Conservation (phyloP, 768 basidiomycete species). For the Panaeolus cyanescens region DNA sequence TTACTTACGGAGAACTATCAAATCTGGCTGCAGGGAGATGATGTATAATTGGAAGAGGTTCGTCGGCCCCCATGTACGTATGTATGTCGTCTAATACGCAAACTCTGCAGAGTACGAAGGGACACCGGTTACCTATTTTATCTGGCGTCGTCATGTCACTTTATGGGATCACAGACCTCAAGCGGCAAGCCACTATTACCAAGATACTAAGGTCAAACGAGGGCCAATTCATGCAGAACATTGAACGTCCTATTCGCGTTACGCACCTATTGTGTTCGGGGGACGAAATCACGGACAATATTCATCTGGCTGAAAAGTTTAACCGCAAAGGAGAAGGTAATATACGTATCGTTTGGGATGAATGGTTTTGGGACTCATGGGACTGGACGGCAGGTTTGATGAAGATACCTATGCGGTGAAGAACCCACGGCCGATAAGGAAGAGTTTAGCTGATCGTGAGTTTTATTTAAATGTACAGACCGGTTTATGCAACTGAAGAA, state of each 20-base stretch:
- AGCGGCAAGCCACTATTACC: slow-evolving; percentile 63
- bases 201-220: slow-evolving; percentile 57
- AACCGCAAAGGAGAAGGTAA: slow-evolving; percentile 68
- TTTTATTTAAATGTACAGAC: neutral
- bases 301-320: slow-evolving; percentile 77
- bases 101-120: slow-evolving; percentile 51
- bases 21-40: slow-evolving; percentile 79
- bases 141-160: slow-evolving; percentile 67
- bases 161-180: slow-evolving; percentile 72
- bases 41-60: slow-evolving; percentile 69
- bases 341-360: slow-evolving; percentile 87
- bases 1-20: slow-evolving; percentile 68
- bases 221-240: slow-evolving; percentile 71
- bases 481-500: neutral
- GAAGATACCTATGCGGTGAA: slow-evolving; percentile 61
- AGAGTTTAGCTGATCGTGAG: slow-evolving; percentile 28
- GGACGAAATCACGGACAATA: slow-evolving; percentile 70
- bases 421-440: slow-evolving; percentile 62
- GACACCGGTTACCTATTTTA: slow-evolving; percentile 75
- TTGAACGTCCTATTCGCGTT: slow-evolving; percentile 77
- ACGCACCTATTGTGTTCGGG: slow-evolving; percentile 86
- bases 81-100: neutral
- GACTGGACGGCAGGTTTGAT: slow-evolving; percentile 75
- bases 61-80: slow-evolving; percentile 11
- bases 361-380: slow-evolving; percentile 95